A percentile compares a stretch with the other conserved stretches of the same genome.
Evolutionary conservation across 2,329 filamentous ascomycete species (phyloP).

Genomic region (Neurospora crassa): DNA sequence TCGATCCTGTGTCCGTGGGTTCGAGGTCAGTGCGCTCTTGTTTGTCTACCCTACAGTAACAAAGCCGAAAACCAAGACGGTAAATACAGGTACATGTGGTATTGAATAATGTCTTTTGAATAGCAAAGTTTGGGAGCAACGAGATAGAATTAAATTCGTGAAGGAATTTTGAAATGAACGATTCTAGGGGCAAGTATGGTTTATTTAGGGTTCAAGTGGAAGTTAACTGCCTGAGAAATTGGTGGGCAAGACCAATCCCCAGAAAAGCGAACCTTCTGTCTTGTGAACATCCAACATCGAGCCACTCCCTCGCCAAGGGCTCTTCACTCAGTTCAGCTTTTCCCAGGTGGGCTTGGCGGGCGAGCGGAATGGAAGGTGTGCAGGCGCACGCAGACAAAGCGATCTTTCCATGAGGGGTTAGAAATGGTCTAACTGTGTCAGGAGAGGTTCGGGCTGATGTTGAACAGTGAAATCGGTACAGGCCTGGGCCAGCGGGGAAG

Average conservation of each 20-base stretch:
- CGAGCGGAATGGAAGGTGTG: no score
- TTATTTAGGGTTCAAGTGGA: not conserved
- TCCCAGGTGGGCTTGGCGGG: not conserved
- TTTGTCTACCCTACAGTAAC: not conserved
- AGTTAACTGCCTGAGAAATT: not conserved
- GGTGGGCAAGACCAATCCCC: not conserved
- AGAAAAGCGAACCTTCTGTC: not conserved
- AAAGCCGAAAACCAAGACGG: not conserved
- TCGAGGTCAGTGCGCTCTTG: not conserved
- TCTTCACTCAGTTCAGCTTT: not conserved
- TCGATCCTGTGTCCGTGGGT: not conserved
- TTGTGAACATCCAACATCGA: not conserved
- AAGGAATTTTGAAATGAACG: not conserved
- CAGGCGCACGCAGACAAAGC: no score
- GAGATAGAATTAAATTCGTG: no score
- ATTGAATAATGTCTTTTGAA: not conserved
- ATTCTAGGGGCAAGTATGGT: not conserved
- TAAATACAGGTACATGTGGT: not conserved
- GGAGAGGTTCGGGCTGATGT: no score
- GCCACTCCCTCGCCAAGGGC: not conserved
- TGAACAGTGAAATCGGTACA: no score
- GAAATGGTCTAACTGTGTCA: no score
- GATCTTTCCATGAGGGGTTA: no score
- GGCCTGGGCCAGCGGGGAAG: constrained; percentile 4
- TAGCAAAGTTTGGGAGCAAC: not conserved